Evolutionary conservation across 352 stramenopile genomes (phyloP).

Genomic region (Phytophthora macrochlamydospora): DNA sequence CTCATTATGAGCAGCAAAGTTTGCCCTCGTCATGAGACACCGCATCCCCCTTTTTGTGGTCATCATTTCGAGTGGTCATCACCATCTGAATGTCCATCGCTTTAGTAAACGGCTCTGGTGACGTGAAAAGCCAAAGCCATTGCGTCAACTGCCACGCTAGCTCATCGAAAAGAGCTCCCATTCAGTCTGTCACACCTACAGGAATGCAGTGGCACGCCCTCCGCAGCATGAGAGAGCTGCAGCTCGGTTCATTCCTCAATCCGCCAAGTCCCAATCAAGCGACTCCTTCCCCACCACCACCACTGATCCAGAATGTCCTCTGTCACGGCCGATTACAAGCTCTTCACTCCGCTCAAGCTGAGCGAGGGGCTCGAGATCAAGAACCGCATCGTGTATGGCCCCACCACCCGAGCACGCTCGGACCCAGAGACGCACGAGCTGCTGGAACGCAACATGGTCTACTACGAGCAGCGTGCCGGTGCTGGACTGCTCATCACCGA

Average conservation of each 20-base stretch:
- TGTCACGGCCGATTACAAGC: constrained; percentile 17
- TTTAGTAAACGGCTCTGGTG: neutral
- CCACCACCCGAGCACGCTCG: constrained; percentile 27
- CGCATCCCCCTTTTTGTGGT: neutral
- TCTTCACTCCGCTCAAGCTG: constrained; percentile 33
- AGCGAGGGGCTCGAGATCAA: constrained; percentile 26
- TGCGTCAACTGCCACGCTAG: neutral
- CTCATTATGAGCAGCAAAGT: no score
- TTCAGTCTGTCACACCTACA: neutral
- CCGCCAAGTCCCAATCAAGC: neutral
- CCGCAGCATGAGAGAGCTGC: neutral
- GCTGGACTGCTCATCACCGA: constrained; percentile 46
- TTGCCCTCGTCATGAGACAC: neutral
- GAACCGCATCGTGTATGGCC: constrained; percentile 40
- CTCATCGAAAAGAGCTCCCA: neutral
- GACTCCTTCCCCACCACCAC: neutral
- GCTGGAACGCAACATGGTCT: constrained; percentile 15
- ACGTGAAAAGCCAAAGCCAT: neutral
- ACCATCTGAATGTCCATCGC: neutral
- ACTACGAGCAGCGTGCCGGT: constrained; percentile 37
- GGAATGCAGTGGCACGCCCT: neutral
- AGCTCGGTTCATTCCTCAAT: constrained; percentile 1
- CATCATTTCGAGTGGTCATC: neutral
- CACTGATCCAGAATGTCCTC: neutral
- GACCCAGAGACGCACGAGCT: constrained; percentile 11